phyloP scores from a whole-genome alignment of 179 eudicot genomes.

The Spergularia azorica region DNA sequence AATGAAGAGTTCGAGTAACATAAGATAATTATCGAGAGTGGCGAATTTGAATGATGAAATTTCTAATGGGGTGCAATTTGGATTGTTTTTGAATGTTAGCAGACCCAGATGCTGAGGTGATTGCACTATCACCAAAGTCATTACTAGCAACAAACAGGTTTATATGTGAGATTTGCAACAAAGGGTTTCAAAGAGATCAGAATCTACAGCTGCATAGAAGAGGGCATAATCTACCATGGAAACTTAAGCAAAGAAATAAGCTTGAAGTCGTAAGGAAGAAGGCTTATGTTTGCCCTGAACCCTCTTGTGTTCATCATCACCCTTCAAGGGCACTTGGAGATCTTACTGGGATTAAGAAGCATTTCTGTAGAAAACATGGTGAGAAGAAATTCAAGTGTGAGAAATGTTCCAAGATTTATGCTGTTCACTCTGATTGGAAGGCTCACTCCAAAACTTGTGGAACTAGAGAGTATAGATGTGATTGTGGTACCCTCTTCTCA shows the following conservation, averaged over 20 bases:
- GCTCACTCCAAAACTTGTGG: conserved; percentile 96
- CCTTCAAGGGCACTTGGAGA: conserved; percentile 96
- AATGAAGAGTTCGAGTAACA: conserved; percentile 16
- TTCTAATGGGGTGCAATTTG: background rate
- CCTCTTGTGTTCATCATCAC: conserved; percentile 80
- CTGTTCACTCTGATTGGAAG: conserved; percentile 95
- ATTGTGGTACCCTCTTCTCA: conserved; percentile 89
- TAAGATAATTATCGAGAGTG: background rate
- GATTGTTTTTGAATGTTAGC: background rate
- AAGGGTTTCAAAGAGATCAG: conserved; percentile 94
- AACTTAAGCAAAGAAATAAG: conserved; percentile 69
- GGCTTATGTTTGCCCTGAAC: conserved; percentile 90
- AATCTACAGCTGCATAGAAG: conserved; percentile 87
- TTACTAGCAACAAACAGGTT: conserved; percentile 77
- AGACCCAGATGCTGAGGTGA: conserved; percentile 97
- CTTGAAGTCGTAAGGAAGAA: conserved; percentile 51
- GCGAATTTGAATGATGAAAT: background rate
- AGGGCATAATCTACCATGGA: conserved; percentile 98
- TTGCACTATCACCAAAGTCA: conserved; percentile 81
- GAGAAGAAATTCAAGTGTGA: conserved; percentile 91
- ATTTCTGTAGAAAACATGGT: conserved; percentile 87
- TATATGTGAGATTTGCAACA: conserved; percentile 90
- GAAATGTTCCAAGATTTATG: conserved; percentile 86
- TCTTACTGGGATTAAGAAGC: conserved; percentile 94
- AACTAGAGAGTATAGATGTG: conserved; percentile 89